Evolutionary conservation across 495 filamentous ascomycete genomes (phyloP).

Genomic region (Penicillium coprophilum): DNA sequence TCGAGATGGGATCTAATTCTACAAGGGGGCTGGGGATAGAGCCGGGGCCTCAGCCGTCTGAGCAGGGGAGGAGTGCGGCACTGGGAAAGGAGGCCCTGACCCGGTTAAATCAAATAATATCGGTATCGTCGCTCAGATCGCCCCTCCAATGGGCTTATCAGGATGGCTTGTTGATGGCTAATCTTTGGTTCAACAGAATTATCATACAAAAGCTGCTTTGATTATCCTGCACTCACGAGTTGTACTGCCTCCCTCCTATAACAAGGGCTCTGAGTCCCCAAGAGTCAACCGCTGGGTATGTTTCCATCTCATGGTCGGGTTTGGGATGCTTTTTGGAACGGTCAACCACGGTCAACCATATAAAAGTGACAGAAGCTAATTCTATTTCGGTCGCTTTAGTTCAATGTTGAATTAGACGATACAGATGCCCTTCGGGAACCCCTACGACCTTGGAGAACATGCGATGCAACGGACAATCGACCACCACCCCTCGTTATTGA

Average conservation of each 20-base stretch:
- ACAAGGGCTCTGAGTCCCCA: slow-evolving; percentile 56
- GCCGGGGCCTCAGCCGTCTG: slow-evolving; percentile 43
- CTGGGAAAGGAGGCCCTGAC: slow-evolving; percentile 59
- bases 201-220: slow-evolving; percentile 83
- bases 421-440: slow-evolving; percentile 81
- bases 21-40: slow-evolving; percentile 44
- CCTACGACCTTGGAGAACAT: slow-evolving; percentile 72
- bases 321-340: background rate
- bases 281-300: slow-evolving; percentile 93
- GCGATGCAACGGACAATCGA: slow-evolving; percentile 70
- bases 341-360: background rate
- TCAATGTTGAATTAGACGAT: slow-evolving; percentile 91
- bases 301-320: slow-evolving; percentile 15
- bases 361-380: slow-evolving; percentile 11
- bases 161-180: slow-evolving; percentile 12
- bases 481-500: slow-evolving; percentile 90
- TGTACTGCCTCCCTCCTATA: slow-evolving; percentile 60
- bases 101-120: slow-evolving; percentile 87
- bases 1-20: slow-evolving; percentile 38
- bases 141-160: background rate
- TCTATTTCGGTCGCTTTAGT: slow-evolving; percentile 51
- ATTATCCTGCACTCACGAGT: slow-evolving; percentile 80
- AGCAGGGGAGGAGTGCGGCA: slow-evolving; percentile 37
- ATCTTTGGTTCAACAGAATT: slow-evolving; percentile 61
- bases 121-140: slow-evolving; percentile 55